Percentiles rank a stretch among this genome's conserved stretches.
phyloP scores from a whole-genome alignment of 257 asterid species.

The Fraxinus anomala region DNA sequence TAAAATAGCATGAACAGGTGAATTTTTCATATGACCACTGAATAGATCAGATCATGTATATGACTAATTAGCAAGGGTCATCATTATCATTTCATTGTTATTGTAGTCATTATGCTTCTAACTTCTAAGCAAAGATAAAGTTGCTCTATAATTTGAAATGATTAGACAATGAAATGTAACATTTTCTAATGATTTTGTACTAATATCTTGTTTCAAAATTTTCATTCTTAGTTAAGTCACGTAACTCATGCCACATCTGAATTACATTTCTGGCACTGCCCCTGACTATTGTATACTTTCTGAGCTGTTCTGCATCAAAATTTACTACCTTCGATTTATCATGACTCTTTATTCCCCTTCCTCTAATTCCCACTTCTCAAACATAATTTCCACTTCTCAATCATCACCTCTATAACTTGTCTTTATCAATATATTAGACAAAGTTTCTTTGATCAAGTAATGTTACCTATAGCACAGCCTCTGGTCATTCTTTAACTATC shows the following conservation, averaged over 20 bases:
- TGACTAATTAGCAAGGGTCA: not conserved
- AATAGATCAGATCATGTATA: not conserved
- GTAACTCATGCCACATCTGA: not conserved
- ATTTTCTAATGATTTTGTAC: not conserved
- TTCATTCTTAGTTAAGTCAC: not conserved
- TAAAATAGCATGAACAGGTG: not conserved
- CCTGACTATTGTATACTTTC: not conserved
- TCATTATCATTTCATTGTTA: not conserved
- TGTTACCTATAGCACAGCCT: not conserved
- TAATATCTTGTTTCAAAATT: not conserved
- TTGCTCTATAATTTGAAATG: not conserved
- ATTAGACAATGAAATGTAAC: not conserved
- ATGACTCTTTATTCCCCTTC: not conserved
- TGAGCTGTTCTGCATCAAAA: not conserved
- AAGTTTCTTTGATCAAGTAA: not conserved
- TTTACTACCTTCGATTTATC: not conserved
- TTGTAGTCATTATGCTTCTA: not conserved
- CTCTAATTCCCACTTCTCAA: not conserved
- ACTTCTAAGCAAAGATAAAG: not conserved
- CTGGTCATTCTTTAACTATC: not conserved
- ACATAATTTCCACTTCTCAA: not conserved
- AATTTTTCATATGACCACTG: not conserved
- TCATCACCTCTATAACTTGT: not conserved
- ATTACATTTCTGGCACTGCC: not conserved
- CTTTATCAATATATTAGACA: not conserved